phyloP scores from a whole-genome alignment of 306 rosid genomes.

The Castanopsis chinensis region DNA sequence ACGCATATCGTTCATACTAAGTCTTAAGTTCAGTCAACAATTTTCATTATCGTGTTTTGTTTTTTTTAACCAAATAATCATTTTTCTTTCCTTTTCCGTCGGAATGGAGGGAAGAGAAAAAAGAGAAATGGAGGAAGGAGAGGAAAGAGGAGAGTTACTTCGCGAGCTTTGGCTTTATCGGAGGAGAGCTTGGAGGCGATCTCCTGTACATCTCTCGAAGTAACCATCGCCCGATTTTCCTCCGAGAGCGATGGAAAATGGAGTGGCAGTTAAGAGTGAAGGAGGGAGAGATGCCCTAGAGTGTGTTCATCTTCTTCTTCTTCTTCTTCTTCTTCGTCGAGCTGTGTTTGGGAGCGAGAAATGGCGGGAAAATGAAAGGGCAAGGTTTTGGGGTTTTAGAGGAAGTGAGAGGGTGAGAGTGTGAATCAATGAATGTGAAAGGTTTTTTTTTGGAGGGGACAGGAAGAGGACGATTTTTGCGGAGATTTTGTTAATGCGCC shows the following conservation, averaged over 20 bases:
- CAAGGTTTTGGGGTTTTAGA: neutral
- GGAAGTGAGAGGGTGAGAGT: neutral
- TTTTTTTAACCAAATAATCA: neutral
- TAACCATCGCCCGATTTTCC: conserved; percentile 38
- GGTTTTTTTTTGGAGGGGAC: neutral
- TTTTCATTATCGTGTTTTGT: conserved; percentile 2
- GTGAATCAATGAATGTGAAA: neutral
- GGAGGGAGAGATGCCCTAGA: too few relatives aligned
- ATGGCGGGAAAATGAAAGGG: conserved; percentile 44
- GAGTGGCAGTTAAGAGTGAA: neutral
- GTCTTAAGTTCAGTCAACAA: neutral
- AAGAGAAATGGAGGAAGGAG: conserved; percentile 11
- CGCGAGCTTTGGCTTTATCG: conserved; percentile 83
- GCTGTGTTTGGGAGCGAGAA: conserved; percentile 2
- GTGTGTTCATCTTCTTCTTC: too few relatives aligned
- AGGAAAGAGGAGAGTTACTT: conserved; percentile 39
- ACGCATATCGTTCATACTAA: neutral
- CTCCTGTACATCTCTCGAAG: conserved; percentile 75
- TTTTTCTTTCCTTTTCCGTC: neutral
- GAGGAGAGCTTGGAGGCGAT: conserved; percentile 75
- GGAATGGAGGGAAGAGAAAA: neutral
- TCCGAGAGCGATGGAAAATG: conserved; percentile 11
- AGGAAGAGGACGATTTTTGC: neutral
- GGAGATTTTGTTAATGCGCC: neutral
- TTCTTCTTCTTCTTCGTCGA: too few relatives aligned